Evolutionary conservation across 345 rosid species (phyloP).

Genomic region (Eucalyptus decipiens): DNA sequence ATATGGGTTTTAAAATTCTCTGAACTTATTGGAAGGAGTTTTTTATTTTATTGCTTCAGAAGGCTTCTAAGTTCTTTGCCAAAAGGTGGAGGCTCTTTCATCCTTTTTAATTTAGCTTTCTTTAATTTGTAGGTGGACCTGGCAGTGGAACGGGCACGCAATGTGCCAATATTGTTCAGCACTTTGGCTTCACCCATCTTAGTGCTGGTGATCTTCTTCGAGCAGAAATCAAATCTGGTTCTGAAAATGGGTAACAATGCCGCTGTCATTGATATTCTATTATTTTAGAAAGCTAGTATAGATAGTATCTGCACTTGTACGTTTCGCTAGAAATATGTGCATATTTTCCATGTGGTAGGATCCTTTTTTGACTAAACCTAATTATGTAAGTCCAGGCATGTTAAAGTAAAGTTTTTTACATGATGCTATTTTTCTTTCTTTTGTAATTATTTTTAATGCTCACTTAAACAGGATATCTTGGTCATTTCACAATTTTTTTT

Average conservation of each 20-base stretch:
- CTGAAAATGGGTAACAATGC: constrained; percentile 56
- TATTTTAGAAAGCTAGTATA: neutral
- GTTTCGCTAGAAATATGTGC: neutral
- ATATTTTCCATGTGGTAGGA: neutral
- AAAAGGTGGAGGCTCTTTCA: neutral
- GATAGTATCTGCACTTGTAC: neutral
- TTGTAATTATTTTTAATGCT: neutral
- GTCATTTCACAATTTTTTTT: neutral
- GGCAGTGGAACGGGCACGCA: constrained; percentile 90
- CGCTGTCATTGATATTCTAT: neutral
- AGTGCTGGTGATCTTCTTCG: constrained; percentile 86
- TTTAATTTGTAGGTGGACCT: constrained; percentile 65
- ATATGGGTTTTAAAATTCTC: neutral
- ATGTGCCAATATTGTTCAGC: constrained; percentile 45
- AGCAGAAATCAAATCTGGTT: constrained; percentile 59
- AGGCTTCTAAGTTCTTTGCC: neutral
- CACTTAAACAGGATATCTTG: neutral
- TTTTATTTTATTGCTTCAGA: neutral
- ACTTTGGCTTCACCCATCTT: constrained; percentile 67
- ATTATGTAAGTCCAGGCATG: neutral
- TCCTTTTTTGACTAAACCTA: neutral
- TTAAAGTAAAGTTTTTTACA: neutral
- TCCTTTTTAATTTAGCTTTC: neutral
- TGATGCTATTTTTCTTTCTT: neutral
- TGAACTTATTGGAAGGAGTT: neutral